Evolutionary conservation across 1,284 basidiomycete species (phyloP).

Genomic region (Moesziomyces sp.): DNA sequence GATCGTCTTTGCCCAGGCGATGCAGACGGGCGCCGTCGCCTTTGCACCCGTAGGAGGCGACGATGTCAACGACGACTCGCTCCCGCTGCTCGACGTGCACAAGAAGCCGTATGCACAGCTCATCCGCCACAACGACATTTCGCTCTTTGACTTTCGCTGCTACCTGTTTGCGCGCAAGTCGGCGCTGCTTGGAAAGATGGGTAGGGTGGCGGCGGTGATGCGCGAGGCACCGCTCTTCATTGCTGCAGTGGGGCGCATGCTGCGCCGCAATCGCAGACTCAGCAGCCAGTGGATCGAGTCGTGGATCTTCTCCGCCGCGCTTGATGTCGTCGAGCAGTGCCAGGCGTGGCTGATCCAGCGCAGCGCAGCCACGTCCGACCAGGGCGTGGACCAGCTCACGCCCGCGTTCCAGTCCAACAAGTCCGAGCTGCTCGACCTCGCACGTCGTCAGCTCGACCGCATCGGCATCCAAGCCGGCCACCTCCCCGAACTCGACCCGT

Average conservation of each 20-base stretch:
- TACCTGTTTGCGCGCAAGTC: constrained; percentile 92
- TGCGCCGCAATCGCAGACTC: constrained; percentile 73
- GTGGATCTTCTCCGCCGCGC: constrained; percentile 91
- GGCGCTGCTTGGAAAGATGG: constrained; percentile 78
- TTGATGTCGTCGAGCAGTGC: constrained; percentile 85
- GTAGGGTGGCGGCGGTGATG: constrained; percentile 77
- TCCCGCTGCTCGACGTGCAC: constrained; percentile 79
- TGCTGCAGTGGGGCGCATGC: constrained; percentile 79
- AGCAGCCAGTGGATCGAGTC: constrained; percentile 84
- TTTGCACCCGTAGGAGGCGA: constrained; percentile 52
- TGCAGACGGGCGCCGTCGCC: constrained; percentile 51
- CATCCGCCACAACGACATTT: constrained; percentile 88
- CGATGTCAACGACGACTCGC: constrained; percentile 78
- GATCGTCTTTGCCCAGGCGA: constrained; percentile 73
- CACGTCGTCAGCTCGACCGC: constrained; percentile 80
- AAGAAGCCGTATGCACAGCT: constrained; percentile 89
- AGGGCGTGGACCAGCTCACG: constrained; percentile 43
- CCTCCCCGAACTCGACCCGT: constrained; percentile 79
- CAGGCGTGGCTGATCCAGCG: constrained; percentile 75
- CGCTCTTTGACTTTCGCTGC: constrained; percentile 90
- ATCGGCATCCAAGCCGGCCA: constrained; percentile 80
- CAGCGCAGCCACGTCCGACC: constrained; percentile 16
- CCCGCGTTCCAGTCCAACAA: constrained; percentile 70
- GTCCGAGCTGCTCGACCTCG: constrained; percentile 83
- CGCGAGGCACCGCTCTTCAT: constrained; percentile 79